These are phyloP conservation scores for Dichotomopilus funicola DNA, from an alignment of 2,329 filamentous ascomycete genomes.

Conservation along the genomic window DNA sequence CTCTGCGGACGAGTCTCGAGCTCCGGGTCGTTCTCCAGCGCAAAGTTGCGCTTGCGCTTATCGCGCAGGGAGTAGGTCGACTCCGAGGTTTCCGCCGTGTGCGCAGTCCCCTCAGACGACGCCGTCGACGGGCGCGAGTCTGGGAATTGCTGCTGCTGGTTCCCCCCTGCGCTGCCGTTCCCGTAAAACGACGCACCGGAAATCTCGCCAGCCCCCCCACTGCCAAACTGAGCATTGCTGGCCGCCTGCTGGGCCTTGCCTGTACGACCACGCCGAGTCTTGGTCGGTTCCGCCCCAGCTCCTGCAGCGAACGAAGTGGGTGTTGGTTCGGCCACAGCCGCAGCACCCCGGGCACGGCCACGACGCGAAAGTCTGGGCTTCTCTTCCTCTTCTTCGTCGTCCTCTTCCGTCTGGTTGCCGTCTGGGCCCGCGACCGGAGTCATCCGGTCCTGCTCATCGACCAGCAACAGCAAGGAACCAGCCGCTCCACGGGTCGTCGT, in stretches of 20 bases:
- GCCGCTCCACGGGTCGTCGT: conserved; percentile 1
- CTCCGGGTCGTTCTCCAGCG: conserved; percentile 41
- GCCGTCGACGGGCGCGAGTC: conserved; percentile 47
- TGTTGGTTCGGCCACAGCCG: conserved; percentile 18
- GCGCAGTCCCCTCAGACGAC: conserved; percentile 33
- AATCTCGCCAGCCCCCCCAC: conserved; percentile 17
- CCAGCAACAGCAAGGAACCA: not conserved
- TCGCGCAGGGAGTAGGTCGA: conserved; percentile 49
- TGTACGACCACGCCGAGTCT: conserved; percentile 19
- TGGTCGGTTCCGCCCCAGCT: conserved; percentile 5
- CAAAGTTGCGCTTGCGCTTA: conserved; percentile 49
- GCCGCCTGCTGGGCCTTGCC: conserved; percentile 7
- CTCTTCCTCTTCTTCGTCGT: conserved; percentile 11
- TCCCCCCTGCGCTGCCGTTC: conserved; percentile 28
- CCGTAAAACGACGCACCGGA: conserved; percentile 25
- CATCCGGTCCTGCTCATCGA: conserved; percentile 13
- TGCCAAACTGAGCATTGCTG: not conserved
- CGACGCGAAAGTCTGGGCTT: conserved; percentile 14
- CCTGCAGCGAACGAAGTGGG: conserved; percentile 11
- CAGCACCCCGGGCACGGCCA: conserved; percentile 15
- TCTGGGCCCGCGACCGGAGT: conserved; percentile 8
- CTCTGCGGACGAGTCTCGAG: conserved; percentile 32
- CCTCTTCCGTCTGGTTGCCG: conserved; percentile 16
- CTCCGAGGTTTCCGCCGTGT: conserved; percentile 42
- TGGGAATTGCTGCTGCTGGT: not conserved